These are phyloP conservation scores for Triticum urartu DNA, from an alignment of 176 grass and related monocot species.

Conservation along the genomic window DNA sequence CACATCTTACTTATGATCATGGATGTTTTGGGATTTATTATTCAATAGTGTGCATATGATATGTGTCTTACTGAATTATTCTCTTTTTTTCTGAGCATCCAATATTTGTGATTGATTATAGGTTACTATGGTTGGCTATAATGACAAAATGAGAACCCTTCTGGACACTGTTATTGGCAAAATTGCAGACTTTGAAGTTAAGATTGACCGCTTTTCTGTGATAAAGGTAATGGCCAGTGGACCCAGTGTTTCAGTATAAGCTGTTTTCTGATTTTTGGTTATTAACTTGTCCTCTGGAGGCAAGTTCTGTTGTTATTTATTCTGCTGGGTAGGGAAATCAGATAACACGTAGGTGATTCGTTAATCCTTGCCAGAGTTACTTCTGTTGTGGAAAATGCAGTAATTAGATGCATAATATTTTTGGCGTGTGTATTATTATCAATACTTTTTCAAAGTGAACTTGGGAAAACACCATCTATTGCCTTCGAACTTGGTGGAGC, in stretches of 20 bases:
- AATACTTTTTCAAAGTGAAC: background rate
- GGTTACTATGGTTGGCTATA: conserved; percentile 85
- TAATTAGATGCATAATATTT: background rate
- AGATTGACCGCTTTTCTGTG: conserved; percentile 79
- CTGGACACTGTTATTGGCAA: conserved; percentile 84
- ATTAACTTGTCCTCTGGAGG: background rate
- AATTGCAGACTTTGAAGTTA: conserved; percentile 83
- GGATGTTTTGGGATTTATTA: conserved; percentile 4
- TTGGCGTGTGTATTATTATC: background rate
- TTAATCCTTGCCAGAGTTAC: conserved; percentile 6
- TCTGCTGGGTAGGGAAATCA: background rate
- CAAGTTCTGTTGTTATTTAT: conserved; percentile 13
- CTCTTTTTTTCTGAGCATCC: background rate
- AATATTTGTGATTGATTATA: conserved; percentile 38
- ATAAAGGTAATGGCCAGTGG: conserved; percentile 68
- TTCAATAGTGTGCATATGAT: background rate
- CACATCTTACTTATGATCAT: background rate
- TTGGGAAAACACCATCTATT: background rate
- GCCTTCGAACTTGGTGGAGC: background rate
- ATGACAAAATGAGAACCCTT: conserved; percentile 97
- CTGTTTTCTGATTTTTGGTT: conserved; percentile 25
- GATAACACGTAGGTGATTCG: background rate
- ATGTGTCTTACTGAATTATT: conserved; percentile 12
- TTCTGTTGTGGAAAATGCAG: background rate
- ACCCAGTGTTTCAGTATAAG: conserved; percentile 17